Evolutionary conservation across 441 rosid genomes (phyloP).

Genomic region (Eruca vesicaria): DNA sequence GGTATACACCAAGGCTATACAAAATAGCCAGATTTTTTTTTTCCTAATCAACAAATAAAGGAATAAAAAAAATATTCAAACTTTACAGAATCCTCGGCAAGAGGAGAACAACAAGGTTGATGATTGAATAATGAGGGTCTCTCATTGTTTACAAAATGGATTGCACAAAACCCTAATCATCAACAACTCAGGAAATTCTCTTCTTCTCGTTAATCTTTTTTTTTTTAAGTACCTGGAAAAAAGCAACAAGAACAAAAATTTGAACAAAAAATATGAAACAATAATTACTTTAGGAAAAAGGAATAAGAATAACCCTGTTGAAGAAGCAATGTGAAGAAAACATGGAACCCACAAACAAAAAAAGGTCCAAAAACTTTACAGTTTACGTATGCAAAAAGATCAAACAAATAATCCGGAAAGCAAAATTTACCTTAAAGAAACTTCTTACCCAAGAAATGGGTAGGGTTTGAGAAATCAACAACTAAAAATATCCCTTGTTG

Average conservation of each 20-base stretch:
- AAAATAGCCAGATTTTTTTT: conserved; percentile 67
- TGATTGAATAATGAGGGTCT: conserved; percentile 50
- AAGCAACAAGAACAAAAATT: background rate
- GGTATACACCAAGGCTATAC: conserved; percentile 40
- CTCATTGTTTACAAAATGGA: conserved; percentile 47
- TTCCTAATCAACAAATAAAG: conserved; percentile 24
- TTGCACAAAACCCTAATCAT: conserved; percentile 43
- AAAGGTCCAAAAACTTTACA: background rate
- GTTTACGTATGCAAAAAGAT: background rate
- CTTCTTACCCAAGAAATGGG: conserved; percentile 18
- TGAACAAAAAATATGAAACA: background rate
- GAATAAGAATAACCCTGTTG: conserved; percentile 51
- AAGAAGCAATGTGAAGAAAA: conserved; percentile 50
- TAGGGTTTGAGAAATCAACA: conserved; percentile 25
- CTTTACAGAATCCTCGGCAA: conserved; percentile 31
- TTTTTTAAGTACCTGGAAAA: conserved; percentile 27
- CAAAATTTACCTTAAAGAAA: conserved; percentile 12
- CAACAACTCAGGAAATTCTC: conserved; percentile 32
- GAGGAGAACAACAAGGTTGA: conserved; percentile 26
- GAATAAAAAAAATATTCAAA: conserved; percentile 20
- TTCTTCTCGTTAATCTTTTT: conserved; percentile 37
- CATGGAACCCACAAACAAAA: conserved; percentile 14
- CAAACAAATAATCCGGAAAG: background rate
- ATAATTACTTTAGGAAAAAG: background rate
- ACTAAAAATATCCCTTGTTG: background rate